Evolutionary conservation across 192 early-diverging fungal genomes (phyloP), one percentile per base, ranked within the genome.

Genomic region (Gorgonomyces haynaldii): DNA sequence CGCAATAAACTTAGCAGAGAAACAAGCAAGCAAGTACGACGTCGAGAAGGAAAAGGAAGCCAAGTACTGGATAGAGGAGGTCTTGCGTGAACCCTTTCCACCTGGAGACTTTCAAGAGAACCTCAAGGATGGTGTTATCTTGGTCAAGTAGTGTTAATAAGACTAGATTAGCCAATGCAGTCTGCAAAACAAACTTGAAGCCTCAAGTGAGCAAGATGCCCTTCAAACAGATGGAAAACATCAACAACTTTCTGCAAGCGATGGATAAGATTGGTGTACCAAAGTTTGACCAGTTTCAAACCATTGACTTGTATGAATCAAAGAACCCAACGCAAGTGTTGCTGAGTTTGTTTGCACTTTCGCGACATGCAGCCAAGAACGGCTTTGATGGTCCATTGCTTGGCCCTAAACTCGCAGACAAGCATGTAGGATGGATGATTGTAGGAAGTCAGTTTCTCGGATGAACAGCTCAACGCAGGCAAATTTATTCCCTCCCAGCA

Each of bases 161-260:
- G n/a, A n/a, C n/a, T n/a, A n/a, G n/a, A n/a, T 7, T 8, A 10
- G 10, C 13, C 45, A 46, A 36, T 15, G 26, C 32, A 15, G 10
- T 34, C 10, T 9, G 32, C 10, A 9, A 12, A 15, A 34, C 23
- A 6, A 47, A 60, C 36, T 57, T 74, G 44, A 83, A 82, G 62
- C 51, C 72, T 47, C 79, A 77, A 47, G 44, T 57, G 0, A 82
- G 79, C 23, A 76, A 63, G 32, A 81, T 88, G 70, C 66, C 85
- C 1, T 88, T 88, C 54, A 76, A 82, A 48, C 83, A 86, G 69
- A 88, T 88, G 86, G 86, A 88, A 53, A 88, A 88, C 57, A 85
- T 88, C 61, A 76, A 77, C 44, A 66, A 58, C 38, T 88, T 84
- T 57, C 66, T 88, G 39, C 28, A 51, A 37, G 78, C 73, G 5